Evolutionary conservation across 768 basidiomycete species (phyloP), one percentile per base, ranked within the genome.

Genomic region (Mrakia frigida): DNA sequence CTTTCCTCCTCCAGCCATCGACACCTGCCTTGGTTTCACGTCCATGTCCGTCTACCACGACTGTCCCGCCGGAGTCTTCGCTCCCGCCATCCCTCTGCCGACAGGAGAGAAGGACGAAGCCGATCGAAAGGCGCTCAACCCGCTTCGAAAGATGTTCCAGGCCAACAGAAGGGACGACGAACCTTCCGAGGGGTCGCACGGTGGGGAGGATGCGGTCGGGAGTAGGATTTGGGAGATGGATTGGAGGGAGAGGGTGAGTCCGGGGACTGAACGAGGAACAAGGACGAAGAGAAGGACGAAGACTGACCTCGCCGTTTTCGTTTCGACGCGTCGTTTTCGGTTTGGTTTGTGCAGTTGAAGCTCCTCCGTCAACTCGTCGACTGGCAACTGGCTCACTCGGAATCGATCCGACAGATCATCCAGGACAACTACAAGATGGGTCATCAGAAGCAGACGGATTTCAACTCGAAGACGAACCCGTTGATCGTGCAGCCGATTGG

Each of bases 381-480:
- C 83, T 85, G 93, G 81, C 92, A 93, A 81, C 87, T 94, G 3
- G 84, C 85, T 65, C 90, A 93, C 81, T 87, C 88, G 78, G 82
- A 85, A 43, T 88, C 90, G 73, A 87, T 93, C 81, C 91, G 92
- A 84, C 85, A 84, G 70, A 90, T 93, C 82, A 92, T 93, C 87
- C 89, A 88, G 82, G 91, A 91, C 79, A 89, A 89, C 82, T 92
- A 92, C 81, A 90, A 92, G 83, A 92, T 92, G 87, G 93, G 92
- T 85, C 89, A 88, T 75, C 89, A 91, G 75, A 85, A 87, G 31
- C 83, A 87, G 25, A 85, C 86, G 52, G 85, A 86, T 1, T 87
- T 88, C 69, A 78, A 81, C 61, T 71, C 75, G 46, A 72, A 61
- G n/a, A 80, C 87, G 88, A 52, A 87, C 87, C 78, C 60, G 83